Evolutionary conservation across 1,284 basidiomycete species (phyloP), one percentile per base, ranked within the genome.

Genomic region (Lignosus rhinocerotis): DNA sequence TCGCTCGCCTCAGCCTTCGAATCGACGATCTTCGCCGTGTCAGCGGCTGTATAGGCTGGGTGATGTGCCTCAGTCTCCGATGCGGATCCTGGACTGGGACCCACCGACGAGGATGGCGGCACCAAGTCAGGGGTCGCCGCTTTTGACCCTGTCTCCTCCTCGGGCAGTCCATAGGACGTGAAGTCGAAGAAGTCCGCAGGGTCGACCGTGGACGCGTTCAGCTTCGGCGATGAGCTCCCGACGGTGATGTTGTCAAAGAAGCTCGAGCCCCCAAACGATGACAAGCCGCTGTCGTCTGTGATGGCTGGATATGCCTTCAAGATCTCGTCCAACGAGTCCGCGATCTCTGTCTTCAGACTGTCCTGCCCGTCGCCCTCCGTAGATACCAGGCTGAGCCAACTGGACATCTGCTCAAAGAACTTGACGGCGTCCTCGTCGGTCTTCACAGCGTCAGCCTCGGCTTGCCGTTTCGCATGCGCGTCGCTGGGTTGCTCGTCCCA

Each of bases 51-150:
- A 30, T 63, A 54, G 33, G 58, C 62, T 54, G 66, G 63, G 49
- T 72, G 72, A 58, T 85, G 85, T 19, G 78, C 76, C 63, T 87
- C 87, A 9, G 82, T 67, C 52, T 73, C 75, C 58, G 73, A 82
- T n/a, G 80, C 83, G 17, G 89, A 91, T 66, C 87, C 86, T 2
- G 90, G 90, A 70, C 88, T 90, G 16, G 82, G 85, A 66, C 89
- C 88, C 12, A 89, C 83, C 57, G 62, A 64, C 58, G 90, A 90
- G 12, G 88, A 87, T 21, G 84, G 81, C 38, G 78, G 78, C 14
- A 87, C 75, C 49, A 92, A 78, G 57, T 91, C 90, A 7, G 89
- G 89, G 6, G 89, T 91, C 6, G 66, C 62, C 51, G 82, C 81
- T 67, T 87, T 88, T 17, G 84, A 86, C 33, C 76, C 79, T 16